Evolutionary conservation across 2,329 filamentous ascomycete species (phyloP), one percentile per base, ranked within the genome.

Genomic region (Dothideomycetes sp.): DNA sequence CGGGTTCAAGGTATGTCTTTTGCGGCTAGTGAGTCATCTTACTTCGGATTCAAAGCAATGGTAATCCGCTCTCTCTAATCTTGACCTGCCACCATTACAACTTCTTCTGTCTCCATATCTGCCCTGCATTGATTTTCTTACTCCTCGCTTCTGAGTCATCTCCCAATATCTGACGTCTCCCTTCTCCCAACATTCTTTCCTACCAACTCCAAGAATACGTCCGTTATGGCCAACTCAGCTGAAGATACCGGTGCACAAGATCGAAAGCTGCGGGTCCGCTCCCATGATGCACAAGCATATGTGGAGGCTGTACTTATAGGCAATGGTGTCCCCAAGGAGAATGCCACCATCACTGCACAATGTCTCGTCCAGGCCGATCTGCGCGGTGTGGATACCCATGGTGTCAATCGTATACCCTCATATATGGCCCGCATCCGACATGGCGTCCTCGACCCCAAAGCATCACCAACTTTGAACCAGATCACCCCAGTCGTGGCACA

Each of bases 311-410:
- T 83, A 11, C 68, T 83, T 19, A 52, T 58, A 41, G 76, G 66
- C 12, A 76, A 84, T 50, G 72, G 72, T 2, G 76, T 82, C 0
- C 59, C 75, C 0, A 42, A 57, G 0, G 52, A 64, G 3, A 72
- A 82, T 46, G 80, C 82, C 17, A 46, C 60, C 8, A 74, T 75
- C 15, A 62, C 85, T 12, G 75, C 81, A 9, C 60, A 64, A 40
- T 81, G 77, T 42, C 72, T 88, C 2, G 68, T 87, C 1, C 72
- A 74, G 22, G 82, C 83, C 10, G 83, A 88, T 49, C 70, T 87
- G 0, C 77, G 82, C 22, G 83, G 81, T 30, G 77, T 87, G 14
- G 82, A 87, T 53, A 84, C 80, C 0, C 82, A 87, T 54, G 83
- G 79, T 44, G 76, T 81, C 56, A 84, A 84, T 55, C 75, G 83